phyloP scores from a whole-genome alignment of 176 grass and related monocot genomes.

The Elymus sibiricus region DNA sequence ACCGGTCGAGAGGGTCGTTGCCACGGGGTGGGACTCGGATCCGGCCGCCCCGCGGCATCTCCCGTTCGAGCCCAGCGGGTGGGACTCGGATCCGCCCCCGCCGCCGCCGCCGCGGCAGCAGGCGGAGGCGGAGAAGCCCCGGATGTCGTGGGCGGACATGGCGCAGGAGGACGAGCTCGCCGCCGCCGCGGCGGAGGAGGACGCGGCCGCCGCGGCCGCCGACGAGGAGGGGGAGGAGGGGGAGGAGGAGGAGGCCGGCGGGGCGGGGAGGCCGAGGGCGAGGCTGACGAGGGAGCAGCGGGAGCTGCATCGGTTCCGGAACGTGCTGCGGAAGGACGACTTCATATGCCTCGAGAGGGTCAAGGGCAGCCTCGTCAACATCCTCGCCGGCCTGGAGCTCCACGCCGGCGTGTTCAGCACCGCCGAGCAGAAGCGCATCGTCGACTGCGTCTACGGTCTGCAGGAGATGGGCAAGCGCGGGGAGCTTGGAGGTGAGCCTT shows the following conservation, averaged over 20 bases:
- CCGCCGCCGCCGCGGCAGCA: neutral
- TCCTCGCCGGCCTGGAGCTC: slow-evolving; percentile 52
- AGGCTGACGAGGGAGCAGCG: slow-evolving; percentile 44
- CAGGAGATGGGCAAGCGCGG: slow-evolving; percentile 42
- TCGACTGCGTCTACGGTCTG: slow-evolving; percentile 34
- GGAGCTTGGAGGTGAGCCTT: slow-evolving; percentile 49
- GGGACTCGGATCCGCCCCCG: slow-evolving; percentile 46
- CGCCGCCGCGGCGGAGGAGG: slow-evolving; percentile 59
- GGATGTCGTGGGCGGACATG: slow-evolving; percentile 90
- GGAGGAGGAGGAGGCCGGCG: slow-evolving; percentile 11
- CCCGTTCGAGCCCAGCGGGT: slow-evolving; percentile 39
- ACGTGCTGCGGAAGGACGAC: slow-evolving; percentile 37
- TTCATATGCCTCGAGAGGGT: slow-evolving; percentile 43
- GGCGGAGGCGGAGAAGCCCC: slow-evolving; percentile 25
- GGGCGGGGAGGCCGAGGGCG: slow-evolving; percentile 19
- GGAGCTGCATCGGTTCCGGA: slow-evolving; percentile 39
- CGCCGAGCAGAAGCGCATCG: slow-evolving; percentile 41
- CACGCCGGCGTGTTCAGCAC: slow-evolving; percentile 44
- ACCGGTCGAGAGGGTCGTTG: slow-evolving; percentile 32
- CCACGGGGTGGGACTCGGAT: slow-evolving; percentile 46
- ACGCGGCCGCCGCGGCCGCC: neutral
- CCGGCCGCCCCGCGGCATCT: slow-evolving; percentile 22
- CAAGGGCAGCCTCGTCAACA: slow-evolving; percentile 32
- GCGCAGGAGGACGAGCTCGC: slow-evolving; percentile 76
- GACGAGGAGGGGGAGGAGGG: slow-evolving; percentile 28